A percentile compares a stretch with the other conserved stretches of the same genome.
Evolutionary conservation across 2,329 filamentous ascomycete genomes (phyloP).

Genomic region (Scolecobasidium constrictum): DNA sequence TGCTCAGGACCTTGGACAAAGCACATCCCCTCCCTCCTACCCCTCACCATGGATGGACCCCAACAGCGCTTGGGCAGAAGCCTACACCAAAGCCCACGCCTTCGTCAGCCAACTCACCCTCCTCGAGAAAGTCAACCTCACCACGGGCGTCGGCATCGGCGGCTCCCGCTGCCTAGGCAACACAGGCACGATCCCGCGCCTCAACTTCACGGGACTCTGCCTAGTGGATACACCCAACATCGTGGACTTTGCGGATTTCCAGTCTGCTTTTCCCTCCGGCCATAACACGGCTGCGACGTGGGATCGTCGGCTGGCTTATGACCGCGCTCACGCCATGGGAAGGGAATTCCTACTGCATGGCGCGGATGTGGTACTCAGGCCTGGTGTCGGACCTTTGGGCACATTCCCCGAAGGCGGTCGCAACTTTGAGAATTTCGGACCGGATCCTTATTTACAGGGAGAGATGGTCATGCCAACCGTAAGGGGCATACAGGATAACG

Average conservation of each 20-base stretch:
- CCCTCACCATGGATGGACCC: too few species aligned
- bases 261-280: conserved; percentile 27
- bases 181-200: conserved; percentile 22
- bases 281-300: conserved; percentile 28
- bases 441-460: conserved; percentile 37
- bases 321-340: too few species aligned
- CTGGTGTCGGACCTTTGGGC: conserved; percentile 29
- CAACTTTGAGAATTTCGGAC: conserved; percentile 38
- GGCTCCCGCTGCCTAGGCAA: conserved; percentile 23
- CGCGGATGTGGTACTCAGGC: conserved; percentile 30
- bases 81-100: conserved; percentile 28
- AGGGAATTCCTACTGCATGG: too few species aligned
- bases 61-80: conserved; percentile 23
- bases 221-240: conserved; percentile 30
- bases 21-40: too few species aligned
- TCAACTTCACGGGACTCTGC: conserved; percentile 26
- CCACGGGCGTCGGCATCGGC: conserved; percentile 24
- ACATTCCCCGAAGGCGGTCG: conserved; percentile 29
- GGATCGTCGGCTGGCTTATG: too few species aligned
- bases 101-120: conserved; percentile 28
- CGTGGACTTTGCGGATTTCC: conserved; percentile 25
- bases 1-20: too few species aligned
- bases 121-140: conserved; percentile 29
- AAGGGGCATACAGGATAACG: conserved; percentile 32
- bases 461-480: conserved; percentile 32